Evolutionary conservation across 169 alveolate species (phyloP), one percentile per base, ranked within the genome.

Genomic region (Hepatocystis sp.): DNA sequence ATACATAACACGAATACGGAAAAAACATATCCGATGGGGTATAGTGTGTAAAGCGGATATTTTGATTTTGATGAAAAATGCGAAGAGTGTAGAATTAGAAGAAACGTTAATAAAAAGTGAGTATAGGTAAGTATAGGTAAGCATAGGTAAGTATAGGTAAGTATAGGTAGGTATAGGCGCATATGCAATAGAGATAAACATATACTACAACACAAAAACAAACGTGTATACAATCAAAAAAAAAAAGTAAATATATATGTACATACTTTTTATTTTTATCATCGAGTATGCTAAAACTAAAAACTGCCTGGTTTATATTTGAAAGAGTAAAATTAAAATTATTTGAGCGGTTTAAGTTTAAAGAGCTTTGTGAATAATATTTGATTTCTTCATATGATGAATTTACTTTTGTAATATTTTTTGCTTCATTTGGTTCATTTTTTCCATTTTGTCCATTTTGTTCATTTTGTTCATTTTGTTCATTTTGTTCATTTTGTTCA

Each of bases 241-340:
- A 61, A 39, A 19, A 19, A 61, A 61, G 10, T 52, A 17, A 1
- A n/a, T n/a, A n/a, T n/a, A n/a, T n/a, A n/a, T n/a, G 25, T 25
- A 19, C 53, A 7, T 47, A 66, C 84, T 47, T 81, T 32, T 81
- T 81, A 81, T 81, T 81, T 21, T 63, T 81, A 28, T 81, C 89
- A 55, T 81, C 84, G 3, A 81, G 84, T 15, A 81, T 64, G 60
- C 89, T 81, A 42, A 81, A 81, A 28, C 32, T 81, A 4, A 81
- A 60, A 4, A 81, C 36, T 15, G 89, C 89, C 5, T 28, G 7
- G 47, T 32, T 19, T n/a, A 76, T 28, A 44, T 76, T 76, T 34
- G n/a, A 76, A 13, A 39, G 11, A 44, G 27, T 13, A 32, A 52
- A 13, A 34, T 30, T 21, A 7, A 36, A 49, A 10, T 40, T 55